These are phyloP conservation scores for Codiaeum variegatum DNA, from an alignment of 441 rosid species.

Conservation along the genomic window DNA sequence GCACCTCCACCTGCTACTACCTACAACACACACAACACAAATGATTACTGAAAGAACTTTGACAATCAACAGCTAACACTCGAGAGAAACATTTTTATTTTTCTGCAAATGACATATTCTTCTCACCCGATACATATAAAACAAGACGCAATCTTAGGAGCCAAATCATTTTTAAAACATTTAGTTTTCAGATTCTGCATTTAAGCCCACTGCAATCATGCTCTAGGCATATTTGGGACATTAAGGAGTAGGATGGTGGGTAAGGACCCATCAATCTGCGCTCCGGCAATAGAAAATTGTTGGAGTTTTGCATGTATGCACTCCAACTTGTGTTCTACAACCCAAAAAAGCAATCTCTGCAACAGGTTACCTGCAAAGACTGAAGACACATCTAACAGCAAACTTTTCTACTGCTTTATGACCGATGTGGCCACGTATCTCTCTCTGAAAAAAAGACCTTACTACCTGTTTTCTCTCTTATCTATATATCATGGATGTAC, in stretches of 20 bases:
- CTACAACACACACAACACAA: slow-evolving; percentile 34
- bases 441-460: neutral
- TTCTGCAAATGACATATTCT: neutral
- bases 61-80: neutral
- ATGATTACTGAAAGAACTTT: neutral
- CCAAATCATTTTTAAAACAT: neutral
- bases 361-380: neutral
- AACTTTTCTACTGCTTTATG: neutral
- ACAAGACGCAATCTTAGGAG: neutral
- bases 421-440: neutral
- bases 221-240: neutral
- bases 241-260: neutral
- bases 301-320: neutral
- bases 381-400: neutral
- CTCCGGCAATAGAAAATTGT: neutral
- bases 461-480: neutral
- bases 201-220: neutral
- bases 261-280: neutral
- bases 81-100: neutral
- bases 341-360: neutral
- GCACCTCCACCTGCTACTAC: slow-evolving; percentile 99
- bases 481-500: neutral
- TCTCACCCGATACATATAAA: neutral
- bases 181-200: neutral
- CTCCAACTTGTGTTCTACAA: neutral